Percentiles rank a stretch among this genome's conserved stretches.
phyloP scores from a whole-genome alignment of 345 rosid genomes.

The Geranium rotundifolium region DNA sequence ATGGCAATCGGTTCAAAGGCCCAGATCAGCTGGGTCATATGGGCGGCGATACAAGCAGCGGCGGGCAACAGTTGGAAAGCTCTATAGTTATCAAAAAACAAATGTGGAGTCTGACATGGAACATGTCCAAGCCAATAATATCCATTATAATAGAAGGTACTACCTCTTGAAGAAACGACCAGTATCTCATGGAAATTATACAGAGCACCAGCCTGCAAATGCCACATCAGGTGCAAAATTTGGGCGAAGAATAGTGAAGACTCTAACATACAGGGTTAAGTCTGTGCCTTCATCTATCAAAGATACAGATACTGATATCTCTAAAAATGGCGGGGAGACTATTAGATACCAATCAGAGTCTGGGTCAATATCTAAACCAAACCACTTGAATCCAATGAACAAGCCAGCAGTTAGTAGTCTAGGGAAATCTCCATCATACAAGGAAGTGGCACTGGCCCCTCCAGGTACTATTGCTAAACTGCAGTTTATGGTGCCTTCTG shows the following conservation, averaged over 20 bases:
- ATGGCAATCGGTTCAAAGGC: slow-evolving; percentile 96
- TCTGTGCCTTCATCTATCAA: slow-evolving; percentile 41
- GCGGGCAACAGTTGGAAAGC: slow-evolving; percentile 65
- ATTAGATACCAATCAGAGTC: slow-evolving; percentile 33
- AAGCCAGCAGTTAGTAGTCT: slow-evolving; percentile 35
- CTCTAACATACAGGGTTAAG: slow-evolving; percentile 81
- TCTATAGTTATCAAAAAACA: slow-evolving; percentile 63
- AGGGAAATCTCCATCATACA: slow-evolving; percentile 95
- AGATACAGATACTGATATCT: slow-evolving; percentile 23
- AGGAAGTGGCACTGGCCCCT: slow-evolving; percentile 95
- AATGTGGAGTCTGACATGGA: slow-evolving; percentile 42
- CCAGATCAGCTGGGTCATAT: slow-evolving; percentile 60
- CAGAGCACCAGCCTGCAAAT: slow-evolving; percentile 40
- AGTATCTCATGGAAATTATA: slow-evolving; percentile 48
- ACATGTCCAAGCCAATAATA: slow-evolving; percentile 36
- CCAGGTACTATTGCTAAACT: slow-evolving; percentile 74
- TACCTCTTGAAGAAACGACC: slow-evolving; percentile 60
- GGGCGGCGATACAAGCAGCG: slow-evolving; percentile 78
- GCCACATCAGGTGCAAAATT: slow-evolving; percentile 55
- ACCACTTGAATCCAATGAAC: slow-evolving; percentile 30
- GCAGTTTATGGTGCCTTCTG: slow-evolving; percentile 46
- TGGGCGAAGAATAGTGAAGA: slow-evolving; percentile 67
- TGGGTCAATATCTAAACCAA: slow-evolving; percentile 22
- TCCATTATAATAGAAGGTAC: slow-evolving; percentile 48
- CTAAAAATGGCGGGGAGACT: slow-evolving; percentile 26